phyloP scores from a whole-genome alignment of 2,329 filamentous ascomycete species.

The Malbranchea zuffiana region DNA sequence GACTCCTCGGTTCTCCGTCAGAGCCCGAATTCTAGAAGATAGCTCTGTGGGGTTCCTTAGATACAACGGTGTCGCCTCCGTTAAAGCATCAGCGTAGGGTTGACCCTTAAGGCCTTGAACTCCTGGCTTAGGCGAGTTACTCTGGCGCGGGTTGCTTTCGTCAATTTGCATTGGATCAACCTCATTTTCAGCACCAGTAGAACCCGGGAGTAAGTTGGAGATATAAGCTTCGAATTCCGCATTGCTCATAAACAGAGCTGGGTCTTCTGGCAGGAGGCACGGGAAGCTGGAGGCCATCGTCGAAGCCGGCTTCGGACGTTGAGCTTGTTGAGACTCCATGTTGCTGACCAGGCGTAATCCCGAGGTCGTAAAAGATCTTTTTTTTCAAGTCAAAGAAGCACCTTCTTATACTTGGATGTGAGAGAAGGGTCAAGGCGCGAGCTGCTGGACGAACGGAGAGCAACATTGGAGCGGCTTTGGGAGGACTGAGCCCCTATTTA shows the following conservation, averaged over 20 bases:
- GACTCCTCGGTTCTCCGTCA: conserved; percentile 44
- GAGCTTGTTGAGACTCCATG: too few species aligned
- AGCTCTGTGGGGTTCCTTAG: neutral
- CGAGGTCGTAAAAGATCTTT: too few species aligned
- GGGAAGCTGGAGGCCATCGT: conserved; percentile 14
- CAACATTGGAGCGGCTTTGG: too few species aligned
- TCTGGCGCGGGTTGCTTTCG: neutral
- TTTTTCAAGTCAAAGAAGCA: too few species aligned
- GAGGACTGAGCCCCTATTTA: too few species aligned
- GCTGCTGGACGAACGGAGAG: too few species aligned
- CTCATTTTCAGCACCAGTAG: neutral
- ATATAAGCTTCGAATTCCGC: conserved; percentile 9
- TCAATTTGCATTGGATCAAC: conserved; percentile 28
- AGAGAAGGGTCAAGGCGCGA: too few species aligned
- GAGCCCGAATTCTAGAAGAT: conserved; percentile 23
- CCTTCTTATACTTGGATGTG: too few species aligned
- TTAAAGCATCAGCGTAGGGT: conserved; percentile 6
- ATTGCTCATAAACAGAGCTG: conserved; percentile 6
- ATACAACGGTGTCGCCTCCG: neutral
- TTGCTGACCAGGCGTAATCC: too few species aligned
- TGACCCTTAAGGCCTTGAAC: neutral
- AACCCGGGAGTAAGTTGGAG: conserved; percentile 3
- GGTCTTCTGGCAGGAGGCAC: conserved; percentile 12
- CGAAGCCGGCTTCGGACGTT: too few species aligned
- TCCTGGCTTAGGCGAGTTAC: neutral